Base-by-base conservation (phyloP, 2,329 filamentous ascomycete genomes). In the Hypoxylon sp. region DNA sequence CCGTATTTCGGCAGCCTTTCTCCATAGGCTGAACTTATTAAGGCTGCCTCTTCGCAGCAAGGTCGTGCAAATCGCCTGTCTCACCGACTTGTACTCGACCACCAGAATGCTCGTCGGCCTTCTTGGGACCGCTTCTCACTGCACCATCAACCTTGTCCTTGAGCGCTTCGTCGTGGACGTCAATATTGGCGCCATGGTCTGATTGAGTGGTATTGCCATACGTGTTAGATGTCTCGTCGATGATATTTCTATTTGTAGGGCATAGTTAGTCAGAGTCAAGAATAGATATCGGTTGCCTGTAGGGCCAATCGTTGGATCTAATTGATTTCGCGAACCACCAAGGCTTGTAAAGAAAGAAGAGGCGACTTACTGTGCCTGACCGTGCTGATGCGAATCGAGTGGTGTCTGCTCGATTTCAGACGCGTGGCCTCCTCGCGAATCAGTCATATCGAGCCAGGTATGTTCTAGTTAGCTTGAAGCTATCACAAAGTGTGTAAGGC, bases 111-210 rank as follows among this genome's bases (percentile, higher is more conserved):
- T 69, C 61, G 45, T 77, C 74, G 5, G 74, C 74, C 51, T 69
- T 74, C 71, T 75, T 76, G 12, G 75, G 75, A 0, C 75, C 75
- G 34, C 51, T 72, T 30, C 73, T 53, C 7, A 74, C 67, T 2
- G 75, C 74, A 50, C 73, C 75, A 51, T 77, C 75, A 57, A 77
- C 68, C 53, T 72, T 71, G 62, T 77, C 74, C 60, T 77, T 77
- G 25, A 76, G 52, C 2, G 69, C 70, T 29, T 77, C 74, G 16
- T 50, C 68, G 11, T 67, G 59, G 0, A 45, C 41, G 43, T 74
- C 74, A 16, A 67, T 45, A 30, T 57, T 68, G 52, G 67, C 47
- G 45, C 62, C 70, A 23, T 64, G 30, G 19, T 74, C 72, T 9
- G 66, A 37, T 27, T 73, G 69, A 7, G 69, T 58, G 7, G 65